Conservation (phyloP, 768 basidiomycete species). For the Mycena belliarum region DNA sequence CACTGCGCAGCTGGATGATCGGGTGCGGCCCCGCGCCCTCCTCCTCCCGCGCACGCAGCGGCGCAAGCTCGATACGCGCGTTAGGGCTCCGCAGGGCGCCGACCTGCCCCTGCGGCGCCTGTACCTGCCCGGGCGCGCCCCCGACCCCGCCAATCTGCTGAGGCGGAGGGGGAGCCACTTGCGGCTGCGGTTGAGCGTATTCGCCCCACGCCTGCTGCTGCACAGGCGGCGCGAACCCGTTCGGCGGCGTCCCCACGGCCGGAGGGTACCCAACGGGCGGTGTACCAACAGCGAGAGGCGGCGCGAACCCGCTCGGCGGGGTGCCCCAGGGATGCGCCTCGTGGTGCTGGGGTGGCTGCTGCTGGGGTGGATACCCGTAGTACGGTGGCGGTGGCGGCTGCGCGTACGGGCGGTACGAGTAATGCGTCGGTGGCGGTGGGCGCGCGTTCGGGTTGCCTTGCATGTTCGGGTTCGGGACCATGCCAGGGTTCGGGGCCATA, state of each 20-base stretch:
- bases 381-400: constrained; percentile 27
- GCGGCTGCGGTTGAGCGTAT: constrained; percentile 7
- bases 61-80: constrained; percentile 59
- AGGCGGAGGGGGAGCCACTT: constrained; percentile 5
- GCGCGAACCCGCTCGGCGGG: constrained; percentile 26
- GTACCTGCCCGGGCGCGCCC: too few relatives aligned
- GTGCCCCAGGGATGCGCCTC: constrained; percentile 27
- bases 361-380: constrained; percentile 15
- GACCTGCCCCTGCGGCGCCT: constrained; percentile 21
- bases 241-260: constrained; percentile 30
- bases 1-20: constrained; percentile 38
- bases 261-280: too few relatives aligned
- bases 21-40: constrained; percentile 27
- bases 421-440: constrained; percentile 26
- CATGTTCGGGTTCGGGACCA: neutral
- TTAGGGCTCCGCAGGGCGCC: constrained; percentile 26
- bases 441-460: constrained; percentile 1
- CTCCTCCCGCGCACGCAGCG: constrained; percentile 37
- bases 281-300: too few relatives aligned
- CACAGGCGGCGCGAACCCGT: constrained; percentile 15
- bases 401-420: constrained; percentile 25
- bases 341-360: constrained; percentile 22
- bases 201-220: constrained; percentile 18
- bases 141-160: neutral
- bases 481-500: neutral